Base-by-base conservation (phyloP, 2,329 filamentous ascomycete genomes). In the Bipolaris cookei region DNA sequence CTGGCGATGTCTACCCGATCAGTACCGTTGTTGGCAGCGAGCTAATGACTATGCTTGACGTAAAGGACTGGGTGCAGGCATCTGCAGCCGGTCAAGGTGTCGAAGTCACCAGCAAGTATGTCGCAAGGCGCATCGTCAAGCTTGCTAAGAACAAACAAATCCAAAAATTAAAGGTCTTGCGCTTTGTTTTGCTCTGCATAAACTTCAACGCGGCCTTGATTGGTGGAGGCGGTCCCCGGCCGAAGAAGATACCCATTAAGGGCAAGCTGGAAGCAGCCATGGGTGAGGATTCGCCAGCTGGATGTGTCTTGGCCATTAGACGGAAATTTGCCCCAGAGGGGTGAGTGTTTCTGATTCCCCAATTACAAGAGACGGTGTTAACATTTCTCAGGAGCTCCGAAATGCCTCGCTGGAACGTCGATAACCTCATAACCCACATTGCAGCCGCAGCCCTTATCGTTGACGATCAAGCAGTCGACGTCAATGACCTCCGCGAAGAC, bases 1-100 rank as follows among this genome's bases (percentile, higher is more conserved):
- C 90, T 20, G 83, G 88, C 58, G 88, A 92, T 55, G 90, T 92
- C 35, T 95, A 95, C 76, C 81, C 88, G 3, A 81, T 87, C 14
- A 82, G 86, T 28, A 80, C 80, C 6, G 80, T 95, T 35, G 86
- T 95, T 51, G 89, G 89, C 1, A 76, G 79, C 20, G 87, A 90
- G 35, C 84, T 90, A 21, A 83, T 92, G 73, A 84, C 86, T 49
- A 78, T 86, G 11, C 81, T 95, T 6, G 85, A 87, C 10, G 83
- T 93, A 56, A 86, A 86, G 69, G 88, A 91, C 64, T 95, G 91
- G 91, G 83, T 89, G 62, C 86, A 91, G 56, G 83, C 84, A 45
- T 81, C 84, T n/a, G 83, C 83, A 65, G 82, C 83, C 21, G 82
- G 83, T 30, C 80, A 87, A 64, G 80, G 82, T 51, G 81, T 90